Evolutionary conservation across 768 basidiomycete species (phyloP).

Genomic region (Postia placenta): DNA sequence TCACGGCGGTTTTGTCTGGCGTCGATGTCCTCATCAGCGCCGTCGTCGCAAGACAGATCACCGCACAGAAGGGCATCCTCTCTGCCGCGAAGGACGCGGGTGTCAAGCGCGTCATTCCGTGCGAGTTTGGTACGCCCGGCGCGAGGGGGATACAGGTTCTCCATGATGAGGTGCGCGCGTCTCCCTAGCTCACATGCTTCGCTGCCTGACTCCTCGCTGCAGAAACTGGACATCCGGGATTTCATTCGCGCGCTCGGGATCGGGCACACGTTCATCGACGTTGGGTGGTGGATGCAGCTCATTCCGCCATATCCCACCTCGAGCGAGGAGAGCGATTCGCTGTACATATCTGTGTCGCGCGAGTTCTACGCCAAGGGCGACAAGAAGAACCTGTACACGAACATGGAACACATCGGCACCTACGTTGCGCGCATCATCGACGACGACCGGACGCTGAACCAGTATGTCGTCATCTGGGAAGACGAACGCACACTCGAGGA

Average conservation of each 20-base stretch:
- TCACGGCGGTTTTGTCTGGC: conserved; percentile 12
- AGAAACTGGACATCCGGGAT: conserved; percentile 25
- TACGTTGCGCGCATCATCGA: conserved; percentile 26
- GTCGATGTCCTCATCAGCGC: conserved; percentile 16
- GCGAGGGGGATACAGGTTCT: conserved; percentile 9
- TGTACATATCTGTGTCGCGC: background rate
- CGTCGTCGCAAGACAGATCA: conserved; percentile 2
- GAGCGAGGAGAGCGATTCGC: background rate
- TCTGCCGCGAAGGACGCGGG: conserved; percentile 14
- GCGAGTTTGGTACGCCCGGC: conserved; percentile 18
- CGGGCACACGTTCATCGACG: conserved; percentile 26
- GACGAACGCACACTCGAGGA: conserved; percentile 23
- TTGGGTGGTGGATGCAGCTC: conserved; percentile 27
- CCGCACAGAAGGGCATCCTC: conserved; percentile 12
- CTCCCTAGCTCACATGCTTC: background rate
- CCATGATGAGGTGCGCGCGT: conserved; percentile 4
- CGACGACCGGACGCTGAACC: conserved; percentile 29
- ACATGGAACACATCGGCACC: conserved; percentile 19
- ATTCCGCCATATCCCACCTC: conserved; percentile 4
- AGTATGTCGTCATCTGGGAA: conserved; percentile 21
- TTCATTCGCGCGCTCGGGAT: conserved; percentile 19
- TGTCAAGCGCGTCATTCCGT: conserved; percentile 20
- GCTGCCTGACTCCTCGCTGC: background rate
- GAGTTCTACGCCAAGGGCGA: conserved; percentile 16
- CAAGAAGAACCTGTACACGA: conserved; percentile 16